A percentile compares a stretch with the other conserved stretches of the same genome.
phyloP scores from a whole-genome alignment of 306 rosid genomes.

The Quercus gilva region DNA sequence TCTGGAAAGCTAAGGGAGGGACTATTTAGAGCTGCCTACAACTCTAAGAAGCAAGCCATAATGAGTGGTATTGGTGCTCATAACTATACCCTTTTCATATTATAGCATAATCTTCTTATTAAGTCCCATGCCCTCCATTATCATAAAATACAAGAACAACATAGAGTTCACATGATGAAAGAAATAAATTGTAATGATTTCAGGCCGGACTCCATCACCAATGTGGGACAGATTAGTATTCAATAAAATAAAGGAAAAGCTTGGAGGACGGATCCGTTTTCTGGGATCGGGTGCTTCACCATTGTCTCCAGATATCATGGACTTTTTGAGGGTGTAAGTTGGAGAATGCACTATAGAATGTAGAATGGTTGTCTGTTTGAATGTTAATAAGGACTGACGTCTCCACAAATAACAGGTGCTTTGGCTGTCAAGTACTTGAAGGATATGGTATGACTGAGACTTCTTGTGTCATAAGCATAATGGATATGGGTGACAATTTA shows the following conservation, averaged over 20 bases:
- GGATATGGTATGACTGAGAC: constrained; percentile 99
- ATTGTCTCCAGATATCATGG: constrained; percentile 91
- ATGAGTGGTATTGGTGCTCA: constrained; percentile 52
- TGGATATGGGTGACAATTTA: constrained; percentile 60
- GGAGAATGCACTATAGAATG: background rate
- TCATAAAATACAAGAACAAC: background rate
- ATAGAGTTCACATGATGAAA: background rate
- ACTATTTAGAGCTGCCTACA: constrained; percentile 86
- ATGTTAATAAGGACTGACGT: background rate
- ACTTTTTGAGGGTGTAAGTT: constrained; percentile 89
- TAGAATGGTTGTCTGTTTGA: background rate
- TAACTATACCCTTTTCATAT: background rate
- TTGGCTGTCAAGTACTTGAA: constrained; percentile 77
- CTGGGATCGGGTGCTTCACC: constrained; percentile 97
- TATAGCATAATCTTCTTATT: background rate
- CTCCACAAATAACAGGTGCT: constrained; percentile 54
- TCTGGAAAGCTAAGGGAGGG: constrained; percentile 88
- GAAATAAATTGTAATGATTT: constrained; percentile 3
- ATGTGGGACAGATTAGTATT: constrained; percentile 96
- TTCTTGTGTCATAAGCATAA: constrained; percentile 74
- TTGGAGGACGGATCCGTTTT: constrained; percentile 94
- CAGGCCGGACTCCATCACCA: constrained; percentile 88
- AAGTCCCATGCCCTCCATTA: background rate
- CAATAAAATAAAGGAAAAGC: constrained; percentile 89
- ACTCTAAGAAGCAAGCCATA: constrained; percentile 85